phyloP scores from a whole-genome alignment of 73 alveolate genomes.

The Tetrahymena thermophila region DNA sequence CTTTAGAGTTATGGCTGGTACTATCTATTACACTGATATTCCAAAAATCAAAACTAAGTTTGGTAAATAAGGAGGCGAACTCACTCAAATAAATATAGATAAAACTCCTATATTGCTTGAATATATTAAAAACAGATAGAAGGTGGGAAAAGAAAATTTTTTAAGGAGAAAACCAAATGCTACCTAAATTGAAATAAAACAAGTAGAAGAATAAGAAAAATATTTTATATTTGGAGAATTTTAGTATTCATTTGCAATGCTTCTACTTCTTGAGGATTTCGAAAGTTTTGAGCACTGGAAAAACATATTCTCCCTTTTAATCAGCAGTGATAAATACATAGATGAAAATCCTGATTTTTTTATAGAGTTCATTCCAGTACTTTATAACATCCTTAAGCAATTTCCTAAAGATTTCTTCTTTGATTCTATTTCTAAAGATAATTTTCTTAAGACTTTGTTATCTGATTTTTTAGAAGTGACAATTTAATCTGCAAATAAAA shows the following conservation, averaged over 20 bases:
- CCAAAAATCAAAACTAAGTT: conserved; percentile 23
- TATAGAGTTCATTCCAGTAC: conserved; percentile 51
- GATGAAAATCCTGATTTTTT: conserved; percentile 47
- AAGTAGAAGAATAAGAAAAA: conserved; percentile 37
- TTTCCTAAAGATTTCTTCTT: conserved; percentile 66
- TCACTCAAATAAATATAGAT: conserved; percentile 54
- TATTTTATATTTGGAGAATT: conserved; percentile 55
- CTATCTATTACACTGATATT: conserved; percentile 37
- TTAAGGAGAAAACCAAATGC: background rate
- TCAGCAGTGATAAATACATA: conserved; percentile 49
- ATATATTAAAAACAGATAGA: background rate
- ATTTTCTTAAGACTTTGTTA: conserved; percentile 51
- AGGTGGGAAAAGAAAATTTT: background rate
- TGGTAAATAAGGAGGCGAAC: conserved; percentile 36
- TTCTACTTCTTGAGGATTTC: conserved; percentile 59
- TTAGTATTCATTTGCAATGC: conserved; percentile 56
- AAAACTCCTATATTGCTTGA: conserved; percentile 46
- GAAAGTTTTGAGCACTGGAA: conserved; percentile 65
- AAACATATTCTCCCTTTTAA: conserved; percentile 41
- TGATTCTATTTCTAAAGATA: conserved; percentile 58
- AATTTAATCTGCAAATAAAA: background rate
- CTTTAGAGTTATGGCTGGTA: conserved; percentile 11
- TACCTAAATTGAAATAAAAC: background rate
- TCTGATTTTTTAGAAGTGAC: conserved; percentile 42
- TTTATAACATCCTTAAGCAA: conserved; percentile 50